Percentiles rank a stretch among this genome's conserved stretches.
phyloP scores from a whole-genome alignment of 2,329 filamentous ascomycete genomes.

The Volutella citrinella region DNA sequence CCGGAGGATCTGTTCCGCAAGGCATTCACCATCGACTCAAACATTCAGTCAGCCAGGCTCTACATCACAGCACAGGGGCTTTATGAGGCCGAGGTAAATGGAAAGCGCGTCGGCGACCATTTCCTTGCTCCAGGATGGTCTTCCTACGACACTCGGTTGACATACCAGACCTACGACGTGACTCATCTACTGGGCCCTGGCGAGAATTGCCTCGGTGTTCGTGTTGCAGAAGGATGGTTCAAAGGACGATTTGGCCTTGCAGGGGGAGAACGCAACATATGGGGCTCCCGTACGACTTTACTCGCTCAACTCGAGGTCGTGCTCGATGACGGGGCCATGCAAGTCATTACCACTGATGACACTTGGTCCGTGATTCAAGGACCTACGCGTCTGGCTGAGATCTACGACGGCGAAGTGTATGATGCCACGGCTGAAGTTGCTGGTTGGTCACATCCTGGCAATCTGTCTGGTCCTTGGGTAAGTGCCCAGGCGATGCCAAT shows the following conservation, averaged over 20 bases:
- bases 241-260: conserved; percentile 29
- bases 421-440: conserved; percentile 34
- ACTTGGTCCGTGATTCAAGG: conserved; percentile 34
- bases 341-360: conserved; percentile 27
- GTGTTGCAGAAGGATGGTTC: conserved; percentile 47
- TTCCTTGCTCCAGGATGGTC: conserved; percentile 50
- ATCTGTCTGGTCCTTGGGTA: conserved; percentile 24
- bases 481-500: too few relatives aligned
- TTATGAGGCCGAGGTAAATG: conserved; percentile 45
- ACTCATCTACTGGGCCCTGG: conserved; percentile 30
- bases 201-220: conserved; percentile 32
- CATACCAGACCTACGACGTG: conserved; percentile 52
- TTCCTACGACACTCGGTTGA: conserved; percentile 43
- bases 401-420: conserved; percentile 52
- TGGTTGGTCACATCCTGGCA: neutral
- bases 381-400: conserved; percentile 33
- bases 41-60: conserved; percentile 29
- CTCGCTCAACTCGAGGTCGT: conserved; percentile 7
- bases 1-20: conserved; percentile 30
- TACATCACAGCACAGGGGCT: conserved; percentile 45
- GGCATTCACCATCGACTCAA: conserved; percentile 23
- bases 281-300: conserved; percentile 7
- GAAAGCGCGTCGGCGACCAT: conserved; percentile 32
- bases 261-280: conserved; percentile 10
- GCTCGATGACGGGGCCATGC: neutral